Evolutionary conservation across 1,284 basidiomycete species (phyloP).

Genomic region (Cutaneotrichosporon cyanovorans): DNA sequence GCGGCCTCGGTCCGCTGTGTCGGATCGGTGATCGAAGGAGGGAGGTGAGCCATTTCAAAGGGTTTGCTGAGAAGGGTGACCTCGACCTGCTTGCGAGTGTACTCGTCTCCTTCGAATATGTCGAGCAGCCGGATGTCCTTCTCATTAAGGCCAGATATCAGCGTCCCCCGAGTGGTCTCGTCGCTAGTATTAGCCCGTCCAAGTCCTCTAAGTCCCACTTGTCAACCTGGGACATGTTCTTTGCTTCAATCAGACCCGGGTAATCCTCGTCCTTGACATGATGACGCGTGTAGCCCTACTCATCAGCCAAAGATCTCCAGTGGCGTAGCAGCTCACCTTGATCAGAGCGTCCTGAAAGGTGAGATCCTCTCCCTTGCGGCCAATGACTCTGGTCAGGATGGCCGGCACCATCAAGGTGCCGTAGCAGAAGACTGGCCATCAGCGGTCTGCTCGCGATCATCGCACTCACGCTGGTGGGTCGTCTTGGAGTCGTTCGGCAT

Average conservation of each 20-base stretch:
- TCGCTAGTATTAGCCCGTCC: conserved; percentile 47
- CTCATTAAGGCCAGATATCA: conserved; percentile 58
- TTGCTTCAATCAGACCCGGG: conserved; percentile 58
- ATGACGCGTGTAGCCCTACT: conserved; percentile 70
- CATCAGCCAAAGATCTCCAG: conserved; percentile 7
- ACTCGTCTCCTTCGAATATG: conserved; percentile 60
- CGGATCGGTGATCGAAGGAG: conserved; percentile 35
- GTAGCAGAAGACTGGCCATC: conserved; percentile 66
- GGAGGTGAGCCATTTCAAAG: conserved; percentile 23
- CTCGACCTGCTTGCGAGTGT: conserved; percentile 45
- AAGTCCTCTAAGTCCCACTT: background rate
- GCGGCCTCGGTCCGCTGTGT: conserved; percentile 4
- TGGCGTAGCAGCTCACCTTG: conserved; percentile 41
- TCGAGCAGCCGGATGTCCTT: conserved; percentile 59
- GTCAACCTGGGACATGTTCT: conserved; percentile 10
- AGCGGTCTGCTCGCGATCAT: background rate
- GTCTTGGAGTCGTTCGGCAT: conserved; percentile 8
- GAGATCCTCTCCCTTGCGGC: conserved; percentile 54
- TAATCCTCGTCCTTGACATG: conserved; percentile 61
- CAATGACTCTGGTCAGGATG: conserved; percentile 59
- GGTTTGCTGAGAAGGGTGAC: conserved; percentile 50
- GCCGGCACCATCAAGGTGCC: conserved; percentile 70
- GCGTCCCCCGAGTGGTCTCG: conserved; percentile 61
- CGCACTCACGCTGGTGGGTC: conserved; percentile 2
- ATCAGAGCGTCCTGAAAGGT: conserved; percentile 54